Evolutionary conservation across 306 rosid genomes (phyloP).

Genomic region (Adenanthera pavonina): DNA sequence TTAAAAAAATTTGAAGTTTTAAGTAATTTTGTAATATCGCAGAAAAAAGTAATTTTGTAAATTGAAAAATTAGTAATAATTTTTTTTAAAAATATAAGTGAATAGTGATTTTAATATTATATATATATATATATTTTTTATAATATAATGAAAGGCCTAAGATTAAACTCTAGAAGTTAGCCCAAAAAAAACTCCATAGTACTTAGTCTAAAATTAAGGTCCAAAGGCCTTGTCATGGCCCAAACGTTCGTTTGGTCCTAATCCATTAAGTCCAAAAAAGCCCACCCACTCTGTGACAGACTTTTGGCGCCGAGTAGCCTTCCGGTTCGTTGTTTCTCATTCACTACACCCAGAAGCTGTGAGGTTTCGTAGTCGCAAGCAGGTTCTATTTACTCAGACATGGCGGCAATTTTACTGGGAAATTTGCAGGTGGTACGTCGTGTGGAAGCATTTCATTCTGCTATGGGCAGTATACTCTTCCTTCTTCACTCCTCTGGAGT

Average conservation of each 20-base stretch:
- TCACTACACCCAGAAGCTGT: not conserved
- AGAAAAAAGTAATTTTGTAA: no score
- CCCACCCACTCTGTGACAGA: not conserved
- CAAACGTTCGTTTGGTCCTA: not conserved
- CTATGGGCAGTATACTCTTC: conserved; percentile 74
- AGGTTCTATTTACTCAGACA: not conserved
- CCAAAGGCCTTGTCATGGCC: not conserved
- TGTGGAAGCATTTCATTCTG: conserved; percentile 68
- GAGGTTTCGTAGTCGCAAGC: not conserved
- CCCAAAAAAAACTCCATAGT: no score
- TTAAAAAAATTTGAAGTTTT: no score
- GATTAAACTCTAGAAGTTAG: not conserved
- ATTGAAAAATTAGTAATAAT: not conserved
- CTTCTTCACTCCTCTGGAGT: conserved; percentile 77
- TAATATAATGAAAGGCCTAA: not conserved
- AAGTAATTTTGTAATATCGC: no score
- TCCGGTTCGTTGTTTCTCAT: not conserved
- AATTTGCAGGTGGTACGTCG: conserved; percentile 62
- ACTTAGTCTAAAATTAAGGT: not conserved
- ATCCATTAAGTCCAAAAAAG: not conserved
- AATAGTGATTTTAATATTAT: not conserved
- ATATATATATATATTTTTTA: no score
- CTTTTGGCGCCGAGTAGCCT: not conserved
- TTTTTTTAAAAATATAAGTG: not conserved
- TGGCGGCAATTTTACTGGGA: not conserved